These are phyloP conservation scores for Fistulifera solaris DNA, from an alignment of 108 stramenopile genomes.

Conservation along the genomic window DNA sequence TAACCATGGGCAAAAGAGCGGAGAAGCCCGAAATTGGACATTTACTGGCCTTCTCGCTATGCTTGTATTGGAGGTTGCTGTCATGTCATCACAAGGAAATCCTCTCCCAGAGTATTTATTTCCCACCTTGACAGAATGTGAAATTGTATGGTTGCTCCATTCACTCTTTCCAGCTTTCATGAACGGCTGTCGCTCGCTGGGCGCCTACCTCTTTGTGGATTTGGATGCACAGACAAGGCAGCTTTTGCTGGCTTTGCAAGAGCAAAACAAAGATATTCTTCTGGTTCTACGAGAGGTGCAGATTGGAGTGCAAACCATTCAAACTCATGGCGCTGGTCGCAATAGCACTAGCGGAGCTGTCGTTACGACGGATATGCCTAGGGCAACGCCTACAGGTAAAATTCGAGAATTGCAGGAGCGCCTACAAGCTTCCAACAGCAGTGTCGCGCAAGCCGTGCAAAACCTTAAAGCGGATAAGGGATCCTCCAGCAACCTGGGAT, in stretches of 20 bases:
- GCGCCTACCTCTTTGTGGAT: slow-evolving; percentile 88
- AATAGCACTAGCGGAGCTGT: slow-evolving; percentile 24
- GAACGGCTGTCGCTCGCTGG: slow-evolving; percentile 95
- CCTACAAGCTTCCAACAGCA: slow-evolving; percentile 63
- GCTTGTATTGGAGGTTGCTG: slow-evolving; percentile 84
- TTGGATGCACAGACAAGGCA: slow-evolving; percentile 83
- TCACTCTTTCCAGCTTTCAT: slow-evolving; percentile 95
- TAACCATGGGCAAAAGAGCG: slow-evolving; percentile 88
- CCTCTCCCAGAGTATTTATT: slow-evolving; percentile 87
- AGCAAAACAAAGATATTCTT: slow-evolving; percentile 90
- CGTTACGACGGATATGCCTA: slow-evolving; percentile 3
- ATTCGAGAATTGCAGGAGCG: slow-evolving; percentile 78
- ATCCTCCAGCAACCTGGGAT: slow-evolving; percentile 66
- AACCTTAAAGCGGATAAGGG: slow-evolving; percentile 46
- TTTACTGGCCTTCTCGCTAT: slow-evolving; percentile 92
- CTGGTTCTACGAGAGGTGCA: slow-evolving; percentile 91
- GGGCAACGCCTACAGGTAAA: slow-evolving; percentile 81
- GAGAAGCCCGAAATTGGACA: slow-evolving; percentile 81
- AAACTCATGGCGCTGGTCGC: slow-evolving; percentile 36
- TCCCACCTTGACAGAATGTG: slow-evolving; percentile 84
- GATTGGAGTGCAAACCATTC: slow-evolving; percentile 76
- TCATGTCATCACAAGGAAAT: slow-evolving; percentile 78
- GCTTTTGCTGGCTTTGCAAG: slow-evolving; percentile 82
- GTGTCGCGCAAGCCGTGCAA: slow-evolving; percentile 74
- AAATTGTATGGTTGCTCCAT: slow-evolving; percentile 84